A percentile compares a stretch with the other conserved stretches of the same genome.
Evolutionary conservation across 306 rosid genomes (phyloP).

Genomic region (Alnus rubra): DNA sequence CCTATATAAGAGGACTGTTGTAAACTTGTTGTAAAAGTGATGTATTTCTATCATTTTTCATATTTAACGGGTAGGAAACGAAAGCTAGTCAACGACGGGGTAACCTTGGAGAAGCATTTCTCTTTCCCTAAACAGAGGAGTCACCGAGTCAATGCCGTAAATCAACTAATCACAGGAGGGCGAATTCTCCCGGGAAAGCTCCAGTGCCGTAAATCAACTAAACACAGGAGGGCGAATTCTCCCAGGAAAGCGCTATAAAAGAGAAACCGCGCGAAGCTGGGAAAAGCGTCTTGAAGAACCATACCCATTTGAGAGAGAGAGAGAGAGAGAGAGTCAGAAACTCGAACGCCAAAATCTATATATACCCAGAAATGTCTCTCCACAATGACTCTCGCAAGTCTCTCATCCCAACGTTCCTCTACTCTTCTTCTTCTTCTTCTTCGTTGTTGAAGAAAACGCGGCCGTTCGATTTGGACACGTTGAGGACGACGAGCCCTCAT

Average conservation of each 20-base stretch:
- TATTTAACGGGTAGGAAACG: no score
- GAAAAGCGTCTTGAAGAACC: not conserved
- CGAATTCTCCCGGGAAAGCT: no score
- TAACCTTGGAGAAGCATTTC: no score
- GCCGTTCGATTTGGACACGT: constrained; percentile 30
- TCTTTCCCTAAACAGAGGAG: not conserved
- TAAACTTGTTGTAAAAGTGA: no score
- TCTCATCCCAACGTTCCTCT: constrained; percentile 60
- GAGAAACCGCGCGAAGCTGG: constrained; percentile 27
- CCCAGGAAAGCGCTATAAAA: not conserved
- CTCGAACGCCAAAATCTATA: not conserved
- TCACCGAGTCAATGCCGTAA: not conserved
- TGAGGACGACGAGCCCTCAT: not conserved
- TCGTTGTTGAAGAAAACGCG: constrained; percentile 21
- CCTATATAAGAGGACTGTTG: no score
- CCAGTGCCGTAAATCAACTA: not conserved
- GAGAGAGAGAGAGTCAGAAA: not conserved
- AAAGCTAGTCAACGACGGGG: no score
- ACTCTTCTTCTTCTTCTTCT: constrained; percentile 38
- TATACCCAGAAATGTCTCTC: constrained; percentile 37
- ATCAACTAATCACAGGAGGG: not conserved
- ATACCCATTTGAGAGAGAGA: not conserved
- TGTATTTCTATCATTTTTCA: no score
- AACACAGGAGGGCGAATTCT: not conserved
- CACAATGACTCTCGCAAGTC: constrained; percentile 34